Conservation (phyloP, 75 land plant species). For the Selaginella tamariscina region DNA sequence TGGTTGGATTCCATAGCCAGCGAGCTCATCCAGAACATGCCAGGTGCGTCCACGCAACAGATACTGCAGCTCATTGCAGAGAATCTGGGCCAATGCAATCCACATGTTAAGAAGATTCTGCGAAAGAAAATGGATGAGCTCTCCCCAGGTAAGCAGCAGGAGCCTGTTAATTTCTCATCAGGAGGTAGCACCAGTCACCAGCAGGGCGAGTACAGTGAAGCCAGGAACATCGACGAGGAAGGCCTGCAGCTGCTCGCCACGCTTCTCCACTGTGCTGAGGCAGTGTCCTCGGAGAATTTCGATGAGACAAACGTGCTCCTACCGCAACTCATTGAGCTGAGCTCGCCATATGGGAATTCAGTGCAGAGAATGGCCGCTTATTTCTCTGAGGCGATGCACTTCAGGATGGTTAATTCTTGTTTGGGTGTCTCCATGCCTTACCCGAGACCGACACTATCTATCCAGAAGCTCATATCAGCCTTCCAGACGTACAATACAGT, state of each 20-base stretch:
- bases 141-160: background rate
- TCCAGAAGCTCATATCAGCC: slow-evolving; percentile 29
- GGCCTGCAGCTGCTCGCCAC: slow-evolving; percentile 75
- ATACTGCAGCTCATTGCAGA: background rate
- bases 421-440: slow-evolving; percentile 55
- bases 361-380: slow-evolving; percentile 90
- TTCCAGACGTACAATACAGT: slow-evolving; percentile 49
- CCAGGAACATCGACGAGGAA: slow-evolving; percentile 39
- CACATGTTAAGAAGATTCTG: background rate
- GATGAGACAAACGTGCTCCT: slow-evolving; percentile 69
- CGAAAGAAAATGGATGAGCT: background rate
- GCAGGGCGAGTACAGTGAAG: background rate
- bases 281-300: slow-evolving; percentile 64
- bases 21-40: background rate
- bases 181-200: background rate
- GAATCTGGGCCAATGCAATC: background rate
- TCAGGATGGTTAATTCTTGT: slow-evolving; percentile 65
- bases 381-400: slow-evolving; percentile 89
- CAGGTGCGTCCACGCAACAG: background rate
- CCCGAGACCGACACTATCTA: background rate
- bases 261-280: slow-evolving; percentile 89
- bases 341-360: slow-evolving; percentile 76
- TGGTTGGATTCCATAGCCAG: background rate
- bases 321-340: slow-evolving; percentile 57
- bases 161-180: background rate